A percentile compares a stretch with the other conserved stretches of the same genome.
Evolutionary conservation across 2,329 filamentous ascomycete genomes (phyloP).

Genomic region (Trichocomaceae sp.): DNA sequence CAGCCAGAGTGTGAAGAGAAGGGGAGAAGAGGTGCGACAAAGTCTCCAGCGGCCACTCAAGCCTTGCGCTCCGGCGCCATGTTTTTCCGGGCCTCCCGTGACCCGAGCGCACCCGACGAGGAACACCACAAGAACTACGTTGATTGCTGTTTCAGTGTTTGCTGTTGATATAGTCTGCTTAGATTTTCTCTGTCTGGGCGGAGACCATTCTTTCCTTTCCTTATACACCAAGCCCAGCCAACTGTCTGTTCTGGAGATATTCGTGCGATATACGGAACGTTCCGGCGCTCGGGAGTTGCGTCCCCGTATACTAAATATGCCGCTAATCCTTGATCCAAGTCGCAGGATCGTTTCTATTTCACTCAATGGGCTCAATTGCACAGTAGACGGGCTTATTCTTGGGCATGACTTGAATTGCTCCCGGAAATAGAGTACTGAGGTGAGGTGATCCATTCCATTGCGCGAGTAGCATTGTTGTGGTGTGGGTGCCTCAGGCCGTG

Average conservation of each 20-base stretch:
- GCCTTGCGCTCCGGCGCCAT: background rate
- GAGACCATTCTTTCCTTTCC: too few species aligned
- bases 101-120: conserved; percentile 12
- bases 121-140: too few species aligned
- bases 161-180: too few species aligned
- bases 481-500: background rate
- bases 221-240: too few species aligned
- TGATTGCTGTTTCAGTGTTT: too few species aligned
- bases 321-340: background rate
- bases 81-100: conserved; percentile 12
- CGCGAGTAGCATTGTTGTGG: background rate
- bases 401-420: background rate
- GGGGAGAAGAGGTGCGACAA: conserved; percentile 14
- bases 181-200: too few species aligned
- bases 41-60: background rate
- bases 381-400: background rate
- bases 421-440: background rate
- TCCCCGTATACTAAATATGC: background rate
- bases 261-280: too few species aligned
- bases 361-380: background rate
- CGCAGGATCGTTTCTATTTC: background rate
- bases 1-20: conserved; percentile 17
- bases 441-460: background rate
- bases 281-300: background rate
- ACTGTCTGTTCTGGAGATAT: too few species aligned